Conservation (phyloP, 345 rosid species). For the Eucalyptus erythrocorys region DNA sequence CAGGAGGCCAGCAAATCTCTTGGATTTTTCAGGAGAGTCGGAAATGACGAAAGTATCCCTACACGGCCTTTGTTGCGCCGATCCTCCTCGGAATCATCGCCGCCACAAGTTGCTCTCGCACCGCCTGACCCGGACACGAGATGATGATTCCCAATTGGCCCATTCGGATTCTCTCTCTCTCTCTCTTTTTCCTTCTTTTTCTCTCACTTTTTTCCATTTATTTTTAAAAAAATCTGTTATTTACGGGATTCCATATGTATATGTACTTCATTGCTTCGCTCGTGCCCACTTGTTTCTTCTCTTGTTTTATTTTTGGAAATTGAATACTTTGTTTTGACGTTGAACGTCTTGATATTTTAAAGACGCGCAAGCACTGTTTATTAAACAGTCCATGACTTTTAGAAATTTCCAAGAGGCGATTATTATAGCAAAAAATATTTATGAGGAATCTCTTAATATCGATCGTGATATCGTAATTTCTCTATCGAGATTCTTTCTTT, state of each 20-base stretch:
- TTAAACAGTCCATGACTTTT: not conserved
- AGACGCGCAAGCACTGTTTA: rapidly evolving
- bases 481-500: not conserved
- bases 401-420: not conserved
- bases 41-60: not conserved
- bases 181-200: not conserved
- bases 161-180: not conserved
- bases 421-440: not conserved
- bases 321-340: not conserved
- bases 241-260: not conserved
- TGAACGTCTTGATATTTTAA: not conserved
- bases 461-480: not conserved
- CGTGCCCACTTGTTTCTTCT: not conserved
- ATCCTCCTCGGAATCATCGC: not conserved
- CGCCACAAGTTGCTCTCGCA: not conserved
- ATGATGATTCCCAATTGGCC: not conserved
- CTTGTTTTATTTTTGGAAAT: not conserved
- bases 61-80: not conserved
- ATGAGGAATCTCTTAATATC: rapidly evolving
- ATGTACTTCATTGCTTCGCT: not conserved
- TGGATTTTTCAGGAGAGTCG: not conserved
- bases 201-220: not conserved
- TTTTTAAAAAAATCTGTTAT: not conserved
- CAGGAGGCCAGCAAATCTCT: not conserved
- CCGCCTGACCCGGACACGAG: not conserved